Conservation (phyloP, 495 filamentous ascomycete genomes). For the Aspergillus mulundensis region DNA sequence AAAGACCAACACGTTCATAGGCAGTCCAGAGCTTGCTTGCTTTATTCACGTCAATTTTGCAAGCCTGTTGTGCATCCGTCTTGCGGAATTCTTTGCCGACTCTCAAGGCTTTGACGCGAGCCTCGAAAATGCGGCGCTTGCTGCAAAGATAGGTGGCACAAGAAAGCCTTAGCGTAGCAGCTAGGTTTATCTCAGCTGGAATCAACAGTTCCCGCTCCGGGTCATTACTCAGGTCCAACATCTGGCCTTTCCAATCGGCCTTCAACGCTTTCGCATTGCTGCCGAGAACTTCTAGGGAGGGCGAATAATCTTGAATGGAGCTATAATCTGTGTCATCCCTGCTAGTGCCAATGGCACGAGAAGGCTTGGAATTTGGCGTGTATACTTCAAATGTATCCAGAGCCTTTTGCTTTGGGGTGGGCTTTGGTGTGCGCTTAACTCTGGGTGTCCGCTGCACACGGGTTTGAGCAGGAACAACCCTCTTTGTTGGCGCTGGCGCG, state of each 20-base stretch:
- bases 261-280: constrained; percentile 67
- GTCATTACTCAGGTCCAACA: constrained; percentile 75
- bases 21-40: constrained; percentile 92
- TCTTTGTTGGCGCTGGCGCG: constrained; percentile 42
- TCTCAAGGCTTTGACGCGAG: constrained; percentile 62
- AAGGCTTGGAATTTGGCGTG: constrained; percentile 35
- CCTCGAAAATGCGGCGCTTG: constrained; percentile 89
- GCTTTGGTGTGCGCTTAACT: constrained; percentile 45
- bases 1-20: constrained; percentile 88
- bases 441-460: constrained; percentile 34
- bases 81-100: constrained; percentile 88
- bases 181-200: constrained; percentile 72
- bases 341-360: constrained; percentile 50
- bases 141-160: constrained; percentile 91
- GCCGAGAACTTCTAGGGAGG: constrained; percentile 61
- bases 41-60: constrained; percentile 99
- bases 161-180: constrained; percentile 75
- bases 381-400: constrained; percentile 41
- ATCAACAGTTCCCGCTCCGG: constrained; percentile 74
- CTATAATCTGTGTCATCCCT: constrained; percentile 85
- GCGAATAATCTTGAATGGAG: constrained; percentile 73
- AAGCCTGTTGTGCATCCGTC: constrained; percentile 95
- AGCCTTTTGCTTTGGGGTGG: constrained; percentile 44
- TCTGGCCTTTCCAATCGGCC: constrained; percentile 81
- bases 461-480: constrained; percentile 21